A percentile compares a stretch with the other conserved stretches of the same genome.
These are phyloP conservation scores for Penicillium griseofulvum DNA, from an alignment of 2,329 filamentous ascomycete species.

Conservation along the genomic window DNA sequence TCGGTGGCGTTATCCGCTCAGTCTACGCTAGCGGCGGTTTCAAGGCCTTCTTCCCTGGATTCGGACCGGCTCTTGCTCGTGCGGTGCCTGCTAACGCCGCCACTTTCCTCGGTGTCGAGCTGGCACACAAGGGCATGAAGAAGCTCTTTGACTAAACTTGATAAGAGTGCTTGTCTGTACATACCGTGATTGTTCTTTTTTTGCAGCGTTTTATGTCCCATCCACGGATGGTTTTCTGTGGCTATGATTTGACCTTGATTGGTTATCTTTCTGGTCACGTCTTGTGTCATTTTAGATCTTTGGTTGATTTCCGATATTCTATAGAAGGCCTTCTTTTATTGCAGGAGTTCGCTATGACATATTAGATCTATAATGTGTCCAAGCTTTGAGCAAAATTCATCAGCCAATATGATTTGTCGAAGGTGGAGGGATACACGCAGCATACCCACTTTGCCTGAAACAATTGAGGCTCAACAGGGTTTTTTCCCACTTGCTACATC, in stretches of 20 bases:
- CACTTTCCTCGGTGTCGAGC: constrained; percentile 66
- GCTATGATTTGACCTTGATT: constrained; percentile 3
- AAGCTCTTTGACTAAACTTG: constrained; percentile 40
- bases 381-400: neutral
- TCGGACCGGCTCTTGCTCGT: constrained; percentile 86
- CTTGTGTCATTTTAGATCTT: neutral
- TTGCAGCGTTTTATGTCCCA: constrained; percentile 18
- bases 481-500: neutral
- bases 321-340: neutral
- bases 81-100: constrained; percentile 96
- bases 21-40: constrained; percentile 81
- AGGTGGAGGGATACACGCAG: no score
- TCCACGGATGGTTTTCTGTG: constrained; percentile 14
- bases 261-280: neutral
- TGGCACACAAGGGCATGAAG: constrained; percentile 52
- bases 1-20: constrained; percentile 74
- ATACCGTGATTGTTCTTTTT: constrained; percentile 7
- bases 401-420: neutral
- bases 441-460: neutral
- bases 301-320: neutral
- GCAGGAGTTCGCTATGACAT: neutral
- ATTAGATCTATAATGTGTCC: neutral
- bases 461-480: constrained; percentile 4
- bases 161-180: constrained; percentile 1
- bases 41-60: constrained; percentile 95